phyloP scores from a whole-genome alignment of 768 basidiomycete genomes.

The Tricholoma flavovirens region DNA sequence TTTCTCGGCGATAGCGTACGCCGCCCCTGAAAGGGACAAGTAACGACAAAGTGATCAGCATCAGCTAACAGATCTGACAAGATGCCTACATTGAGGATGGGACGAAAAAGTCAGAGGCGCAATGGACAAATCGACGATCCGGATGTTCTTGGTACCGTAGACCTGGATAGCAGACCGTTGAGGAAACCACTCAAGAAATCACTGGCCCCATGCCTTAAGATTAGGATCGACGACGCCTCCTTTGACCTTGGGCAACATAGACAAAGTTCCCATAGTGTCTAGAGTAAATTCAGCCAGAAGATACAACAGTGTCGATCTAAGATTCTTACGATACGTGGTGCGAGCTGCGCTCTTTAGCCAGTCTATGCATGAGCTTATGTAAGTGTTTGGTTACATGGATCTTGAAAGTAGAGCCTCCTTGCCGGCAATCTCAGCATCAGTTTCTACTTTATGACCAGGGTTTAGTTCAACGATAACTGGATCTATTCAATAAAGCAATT shows the following conservation, averaged over 20 bases:
- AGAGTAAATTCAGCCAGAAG: not conserved
- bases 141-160: not conserved
- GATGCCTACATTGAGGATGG: not conserved
- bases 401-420: not conserved
- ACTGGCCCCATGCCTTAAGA: conserved; percentile 29
- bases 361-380: not conserved
- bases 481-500: not conserved
- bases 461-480: conserved; percentile 18
- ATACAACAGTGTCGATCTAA: not conserved
- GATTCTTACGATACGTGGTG: conserved; percentile 5
- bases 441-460: conserved; percentile 26
- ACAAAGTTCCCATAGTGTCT: conserved; percentile 45
- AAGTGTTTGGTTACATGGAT: not conserved
- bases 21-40: not conserved
- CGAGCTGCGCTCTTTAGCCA: conserved; percentile 8
- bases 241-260: conserved; percentile 49
- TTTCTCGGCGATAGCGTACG: not conserved
- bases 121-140: too few species aligned
- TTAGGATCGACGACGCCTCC: conserved; percentile 46
- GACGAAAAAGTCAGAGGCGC: not conserved
- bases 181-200: not conserved
- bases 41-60: not conserved
- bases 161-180: not conserved
- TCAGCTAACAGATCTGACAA: not conserved
- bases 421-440: conserved; percentile 32